Evolutionary conservation across 2,329 filamentous ascomycete species (phyloP), one percentile per base, ranked within the genome.

Genomic region (Verruconis gallopava): DNA sequence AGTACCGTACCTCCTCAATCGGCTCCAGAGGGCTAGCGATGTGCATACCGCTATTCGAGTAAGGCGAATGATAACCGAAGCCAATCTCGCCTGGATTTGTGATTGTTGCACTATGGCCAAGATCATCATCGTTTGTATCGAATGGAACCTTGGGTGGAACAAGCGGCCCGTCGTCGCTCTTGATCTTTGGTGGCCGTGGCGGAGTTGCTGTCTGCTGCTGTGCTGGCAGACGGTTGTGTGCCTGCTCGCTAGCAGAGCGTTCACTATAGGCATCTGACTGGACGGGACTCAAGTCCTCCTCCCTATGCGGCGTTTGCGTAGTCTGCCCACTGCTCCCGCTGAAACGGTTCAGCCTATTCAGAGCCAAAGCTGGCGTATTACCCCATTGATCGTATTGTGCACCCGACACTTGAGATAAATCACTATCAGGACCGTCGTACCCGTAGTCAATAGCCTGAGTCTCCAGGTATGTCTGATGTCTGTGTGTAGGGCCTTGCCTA

Each of bases 391-490:
- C 61, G 12, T 28, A 17, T 9, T n/a, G 9, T 9, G n/a, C 9
- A 9, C n/a, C 25, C 6, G 25, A 30, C 9, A 30, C 9, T 30
- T 30, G 9, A 5, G 6, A 9, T n/a, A n/a, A n/a, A 21, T 37
- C 52, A 47, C 30, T 21, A 12, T 43, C 43, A 2, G 42, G 42
- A 14, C 38, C 38, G 17, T 34, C 38, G 30, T 60, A 61, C 34
- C 77, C 73, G 54, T 75, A 86, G 43, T 78, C 72, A 42, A 80
- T 72, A 3, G 82, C 83, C 46, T 82, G 79, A 5, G 71, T 75
- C 62, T 89, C 83, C 15, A 88, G 68, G 1, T 79, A 75, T 19
- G 74, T 81, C 51, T 82, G 77, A 59, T 85, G 84, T 19, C 79
- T 77, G 55, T 81, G 75, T 1, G 79, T 84, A 43, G 82, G 77